These are phyloP conservation scores for Monosporascus sp. DNA, from an alignment of 2,329 filamentous ascomycete genomes.

Conservation along the genomic window DNA sequence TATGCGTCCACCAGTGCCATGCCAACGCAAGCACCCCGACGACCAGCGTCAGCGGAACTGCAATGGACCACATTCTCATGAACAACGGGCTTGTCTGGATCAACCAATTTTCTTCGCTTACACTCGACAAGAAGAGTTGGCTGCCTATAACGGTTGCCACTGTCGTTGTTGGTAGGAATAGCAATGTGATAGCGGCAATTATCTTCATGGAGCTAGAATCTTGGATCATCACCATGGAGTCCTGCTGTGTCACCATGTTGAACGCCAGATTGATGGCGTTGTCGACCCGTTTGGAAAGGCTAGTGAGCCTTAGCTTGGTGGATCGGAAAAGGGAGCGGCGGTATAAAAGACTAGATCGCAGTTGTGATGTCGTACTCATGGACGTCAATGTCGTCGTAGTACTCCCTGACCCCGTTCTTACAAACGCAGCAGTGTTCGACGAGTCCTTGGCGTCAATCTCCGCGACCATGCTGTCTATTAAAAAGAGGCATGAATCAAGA, in stretches of 20 bases:
- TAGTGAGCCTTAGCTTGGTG: constrained; percentile 28
- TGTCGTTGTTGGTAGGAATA: constrained; percentile 31
- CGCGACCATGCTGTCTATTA: constrained; percentile 3
- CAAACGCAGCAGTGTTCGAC: background rate
- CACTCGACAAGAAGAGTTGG: constrained; percentile 6
- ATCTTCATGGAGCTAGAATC: constrained; percentile 33
- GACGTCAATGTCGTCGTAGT: background rate
- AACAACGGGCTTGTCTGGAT: background rate
- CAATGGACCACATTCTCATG: background rate
- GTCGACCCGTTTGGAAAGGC: constrained; percentile 29
- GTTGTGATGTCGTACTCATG: background rate
- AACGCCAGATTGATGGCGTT: constrained; percentile 29
- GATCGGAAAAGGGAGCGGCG: constrained; percentile 28
- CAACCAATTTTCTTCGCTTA: background rate
- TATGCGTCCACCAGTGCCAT: background rate
- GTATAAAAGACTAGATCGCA: constrained; percentile 9
- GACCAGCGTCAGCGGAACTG: background rate
- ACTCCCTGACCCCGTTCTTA: background rate
- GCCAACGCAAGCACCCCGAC: background rate
- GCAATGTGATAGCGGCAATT: constrained; percentile 31
- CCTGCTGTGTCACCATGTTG: constrained; percentile 31
- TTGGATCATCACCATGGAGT: constrained; percentile 28
- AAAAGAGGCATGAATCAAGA: constrained; percentile 9
- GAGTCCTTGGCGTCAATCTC: background rate
- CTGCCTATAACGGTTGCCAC: constrained; percentile 26